These are phyloP conservation scores for Cryptosporidium canis DNA, from an alignment of 169 alveolate genomes.

Conservation along the genomic window DNA sequence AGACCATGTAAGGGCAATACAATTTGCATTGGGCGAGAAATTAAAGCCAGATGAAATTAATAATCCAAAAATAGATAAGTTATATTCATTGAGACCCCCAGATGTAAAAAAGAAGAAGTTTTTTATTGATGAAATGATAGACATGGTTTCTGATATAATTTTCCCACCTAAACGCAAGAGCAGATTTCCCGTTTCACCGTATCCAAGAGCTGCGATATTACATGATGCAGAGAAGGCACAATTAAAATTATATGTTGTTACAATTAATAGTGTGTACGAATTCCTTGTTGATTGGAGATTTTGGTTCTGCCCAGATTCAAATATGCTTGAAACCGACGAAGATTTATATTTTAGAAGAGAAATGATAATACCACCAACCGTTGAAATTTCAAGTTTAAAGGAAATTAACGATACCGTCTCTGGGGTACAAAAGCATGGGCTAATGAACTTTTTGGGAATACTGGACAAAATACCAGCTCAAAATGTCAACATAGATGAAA, in stretches of 20 bases:
- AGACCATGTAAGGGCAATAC: conserved; percentile 41
- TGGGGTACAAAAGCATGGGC: conserved; percentile 7
- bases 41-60: neutral
- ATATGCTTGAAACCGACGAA: conserved; percentile 55
- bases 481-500: neutral
- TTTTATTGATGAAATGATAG: conserved; percentile 43
- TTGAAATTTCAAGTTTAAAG: conserved; percentile 11
- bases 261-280: conserved; percentile 46
- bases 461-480: conserved; percentile 43
- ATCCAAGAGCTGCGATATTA: conserved; percentile 65
- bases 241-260: conserved; percentile 22
- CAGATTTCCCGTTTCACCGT: conserved; percentile 32
- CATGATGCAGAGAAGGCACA: conserved; percentile 54
- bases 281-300: conserved; percentile 47
- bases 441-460: conserved; percentile 51
- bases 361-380: conserved; percentile 44
- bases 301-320: conserved; percentile 71
- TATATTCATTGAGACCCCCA: conserved; percentile 26
- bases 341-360: conserved; percentile 63
- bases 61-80: conserved; percentile 30
- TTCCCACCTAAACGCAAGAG: conserved; percentile 50
- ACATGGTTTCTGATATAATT: conserved; percentile 8
- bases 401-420: neutral
- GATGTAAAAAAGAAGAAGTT: conserved; percentile 20
- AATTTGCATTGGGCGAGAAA: conserved; percentile 58